phyloP scores from a whole-genome alignment of 208 protist species.

The Leishmania aethiopica region DNA sequence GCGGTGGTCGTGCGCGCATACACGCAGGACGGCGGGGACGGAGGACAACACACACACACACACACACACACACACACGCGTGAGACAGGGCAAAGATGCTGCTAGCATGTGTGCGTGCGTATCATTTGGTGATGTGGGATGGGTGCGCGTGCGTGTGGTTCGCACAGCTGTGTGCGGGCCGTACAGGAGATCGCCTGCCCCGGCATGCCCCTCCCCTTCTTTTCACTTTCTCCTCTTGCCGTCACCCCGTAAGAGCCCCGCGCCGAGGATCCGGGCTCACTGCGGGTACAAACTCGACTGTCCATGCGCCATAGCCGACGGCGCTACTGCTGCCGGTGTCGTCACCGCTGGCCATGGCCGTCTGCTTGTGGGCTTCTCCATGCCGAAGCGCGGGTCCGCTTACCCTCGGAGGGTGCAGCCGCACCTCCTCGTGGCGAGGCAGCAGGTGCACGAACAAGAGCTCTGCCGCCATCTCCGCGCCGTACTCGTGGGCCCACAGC shows the following conservation, averaged over 20 bases:
- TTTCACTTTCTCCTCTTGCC: not conserved
- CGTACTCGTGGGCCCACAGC: slow-evolving; percentile 76
- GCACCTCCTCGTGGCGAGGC: slow-evolving; percentile 17
- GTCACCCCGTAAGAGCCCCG: not conserved
- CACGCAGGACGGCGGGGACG: too few species aligned
- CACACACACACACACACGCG: too few species aligned
- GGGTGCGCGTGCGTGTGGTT: not conserved
- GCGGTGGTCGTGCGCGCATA: too few species aligned
- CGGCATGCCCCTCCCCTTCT: not conserved
- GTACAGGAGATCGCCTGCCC: not conserved
- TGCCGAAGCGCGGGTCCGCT: not conserved
- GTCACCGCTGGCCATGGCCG: slow-evolving; percentile 8
- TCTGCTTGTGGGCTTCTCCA: not conserved
- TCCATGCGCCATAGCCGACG: slow-evolving; percentile 16
- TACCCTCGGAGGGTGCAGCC: slow-evolving; percentile 17
- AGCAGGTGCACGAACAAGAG: slow-evolving; percentile 59
- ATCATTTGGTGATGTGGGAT: too few species aligned
- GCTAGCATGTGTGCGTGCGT: not conserved
- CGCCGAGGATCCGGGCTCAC: not conserved
- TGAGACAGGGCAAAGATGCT: too few species aligned
- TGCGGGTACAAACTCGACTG: slow-evolving; percentile 8
- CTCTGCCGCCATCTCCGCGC: slow-evolving; percentile 28
- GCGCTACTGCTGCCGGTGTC: not conserved
- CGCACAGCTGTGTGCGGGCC: too few species aligned
- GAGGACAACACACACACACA: too few species aligned